Evolutionary conservation across 2,329 filamentous ascomycete species (phyloP).

Genomic region (Acrodontium crateriforme): DNA sequence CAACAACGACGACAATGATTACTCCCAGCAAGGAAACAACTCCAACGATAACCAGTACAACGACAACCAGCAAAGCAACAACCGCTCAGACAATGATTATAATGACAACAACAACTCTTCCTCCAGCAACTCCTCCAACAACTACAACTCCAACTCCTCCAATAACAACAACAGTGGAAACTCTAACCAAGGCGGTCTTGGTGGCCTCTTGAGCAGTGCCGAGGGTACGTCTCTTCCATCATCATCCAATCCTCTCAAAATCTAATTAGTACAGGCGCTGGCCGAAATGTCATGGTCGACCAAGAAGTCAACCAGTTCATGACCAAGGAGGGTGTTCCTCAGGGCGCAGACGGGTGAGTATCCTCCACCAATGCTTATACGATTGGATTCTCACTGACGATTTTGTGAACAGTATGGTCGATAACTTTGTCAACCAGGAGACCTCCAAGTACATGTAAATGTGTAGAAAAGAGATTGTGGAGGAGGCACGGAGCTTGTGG

Average conservation of each 20-base stretch:
- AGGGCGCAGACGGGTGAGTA: conserved; percentile 4
- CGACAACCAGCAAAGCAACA: conserved; percentile 3
- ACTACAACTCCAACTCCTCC: conserved; percentile 1
- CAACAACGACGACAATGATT: conserved; percentile 2
- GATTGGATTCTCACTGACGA: neutral
- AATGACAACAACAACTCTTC: too few species aligned
- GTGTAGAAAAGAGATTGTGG: neutral
- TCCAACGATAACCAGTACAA: neutral
- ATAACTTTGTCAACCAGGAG: conserved; percentile 6
- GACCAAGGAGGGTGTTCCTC: conserved; percentile 10
- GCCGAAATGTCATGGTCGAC: conserved; percentile 9
- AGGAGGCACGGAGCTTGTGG: neutral
- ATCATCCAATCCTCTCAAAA: too few species aligned
- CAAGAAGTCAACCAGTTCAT: conserved; percentile 9
- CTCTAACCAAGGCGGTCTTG: conserved; percentile 1
- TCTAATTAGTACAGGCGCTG: neutral
- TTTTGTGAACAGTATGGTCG: conserved; percentile 1
- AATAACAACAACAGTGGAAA: conserved; percentile 2
- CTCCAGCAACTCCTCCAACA: conserved; percentile 3
- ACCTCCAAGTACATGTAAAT: neutral
- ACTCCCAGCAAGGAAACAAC: conserved; percentile 2
- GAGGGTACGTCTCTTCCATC: too few species aligned
- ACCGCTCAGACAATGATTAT: neutral
- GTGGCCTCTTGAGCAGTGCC: conserved; percentile 6
- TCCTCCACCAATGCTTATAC: neutral